Conservation (phyloP, 495 filamentous ascomycete genomes). For the Pyronema domesticum region DNA sequence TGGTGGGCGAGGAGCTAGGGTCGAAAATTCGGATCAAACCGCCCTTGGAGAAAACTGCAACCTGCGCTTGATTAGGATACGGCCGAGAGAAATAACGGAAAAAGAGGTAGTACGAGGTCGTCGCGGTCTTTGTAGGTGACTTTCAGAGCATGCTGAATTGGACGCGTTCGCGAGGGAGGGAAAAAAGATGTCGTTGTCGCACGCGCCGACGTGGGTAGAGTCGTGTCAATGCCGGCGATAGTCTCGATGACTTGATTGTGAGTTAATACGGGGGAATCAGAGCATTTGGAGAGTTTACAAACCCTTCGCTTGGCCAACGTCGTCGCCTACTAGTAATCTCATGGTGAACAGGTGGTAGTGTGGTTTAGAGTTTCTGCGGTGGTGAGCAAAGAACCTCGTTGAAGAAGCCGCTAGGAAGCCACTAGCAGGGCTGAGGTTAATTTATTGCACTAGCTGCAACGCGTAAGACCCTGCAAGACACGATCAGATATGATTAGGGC, state of each 20-base stretch:
- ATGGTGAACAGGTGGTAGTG: constrained; percentile 7
- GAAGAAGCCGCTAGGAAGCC: too few relatives aligned
- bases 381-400: too few relatives aligned
- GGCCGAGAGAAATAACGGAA: background rate
- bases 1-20: constrained; percentile 11
- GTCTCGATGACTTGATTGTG: constrained; percentile 13
- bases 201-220: constrained; percentile 17
- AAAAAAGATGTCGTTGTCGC: constrained; percentile 18
- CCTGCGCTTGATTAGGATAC: constrained; percentile 4
- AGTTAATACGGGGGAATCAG: background rate
- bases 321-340: constrained; percentile 21
- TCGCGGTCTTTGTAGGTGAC: constrained; percentile 6
- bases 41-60: constrained; percentile 17
- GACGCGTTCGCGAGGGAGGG: constrained; percentile 11
- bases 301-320: constrained; percentile 23
- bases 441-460: too few relatives aligned
- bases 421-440: too few relatives aligned
- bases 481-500: too few relatives aligned
- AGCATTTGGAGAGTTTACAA: background rate
- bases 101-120: constrained; percentile 4
- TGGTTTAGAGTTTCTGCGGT: background rate
- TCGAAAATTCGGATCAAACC: constrained; percentile 16
- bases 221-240: constrained; percentile 20
- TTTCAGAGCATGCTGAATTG: constrained; percentile 12
- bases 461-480: too few relatives aligned